Percentiles rank a stretch among this genome's conserved stretches.
Conservation (phyloP, 2,329 filamentous ascomycete genomes). For the Pseudogymnoascus sp. region DNA sequence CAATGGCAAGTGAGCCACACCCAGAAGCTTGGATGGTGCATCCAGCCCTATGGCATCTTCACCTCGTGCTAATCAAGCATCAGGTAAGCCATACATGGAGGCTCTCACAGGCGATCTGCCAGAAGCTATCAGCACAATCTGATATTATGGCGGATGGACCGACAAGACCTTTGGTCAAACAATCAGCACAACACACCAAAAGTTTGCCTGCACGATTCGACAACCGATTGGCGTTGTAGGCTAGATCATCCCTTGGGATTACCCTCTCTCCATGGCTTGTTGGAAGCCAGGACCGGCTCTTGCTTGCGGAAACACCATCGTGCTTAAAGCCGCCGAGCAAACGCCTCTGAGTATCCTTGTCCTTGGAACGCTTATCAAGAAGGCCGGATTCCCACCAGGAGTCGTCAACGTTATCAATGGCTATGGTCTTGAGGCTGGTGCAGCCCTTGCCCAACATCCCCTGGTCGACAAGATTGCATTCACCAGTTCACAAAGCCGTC, state of each 20-base stretch:
- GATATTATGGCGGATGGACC: slow-evolving; percentile 13
- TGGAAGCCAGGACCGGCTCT: slow-evolving; percentile 62
- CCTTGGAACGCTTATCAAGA: slow-evolving; percentile 43
- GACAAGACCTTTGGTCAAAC: slow-evolving; percentile 12
- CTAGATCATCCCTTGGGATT: slow-evolving; percentile 68
- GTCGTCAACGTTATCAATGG: slow-evolving; percentile 54
- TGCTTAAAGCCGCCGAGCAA: slow-evolving; percentile 62
- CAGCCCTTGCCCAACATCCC: slow-evolving; percentile 45
- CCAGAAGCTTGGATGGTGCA: too few relatives aligned
- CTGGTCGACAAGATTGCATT: slow-evolving; percentile 55
- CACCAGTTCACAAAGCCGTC: slow-evolving; percentile 39
- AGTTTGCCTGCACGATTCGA: slow-evolving; percentile 57
- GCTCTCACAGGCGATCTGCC: slow-evolving; percentile 8
- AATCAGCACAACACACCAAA: background rate
- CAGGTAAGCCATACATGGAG: slow-evolving; percentile 6
- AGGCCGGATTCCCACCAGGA: slow-evolving; percentile 50
- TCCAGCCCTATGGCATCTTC: too few relatives aligned
- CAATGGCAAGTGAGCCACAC: slow-evolving; percentile 8
- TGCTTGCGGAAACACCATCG: slow-evolving; percentile 38
- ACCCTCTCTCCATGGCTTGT: slow-evolving; percentile 58
- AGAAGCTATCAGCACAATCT: background rate
- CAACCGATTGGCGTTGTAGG: slow-evolving; percentile 50
- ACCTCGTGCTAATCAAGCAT: too few relatives aligned
- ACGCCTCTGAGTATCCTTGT: slow-evolving; percentile 49
- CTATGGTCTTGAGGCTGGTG: slow-evolving; percentile 45